Evolutionary conservation across 208 protist genomes (phyloP).

Genomic region (Zelonia costaricensis): DNA sequence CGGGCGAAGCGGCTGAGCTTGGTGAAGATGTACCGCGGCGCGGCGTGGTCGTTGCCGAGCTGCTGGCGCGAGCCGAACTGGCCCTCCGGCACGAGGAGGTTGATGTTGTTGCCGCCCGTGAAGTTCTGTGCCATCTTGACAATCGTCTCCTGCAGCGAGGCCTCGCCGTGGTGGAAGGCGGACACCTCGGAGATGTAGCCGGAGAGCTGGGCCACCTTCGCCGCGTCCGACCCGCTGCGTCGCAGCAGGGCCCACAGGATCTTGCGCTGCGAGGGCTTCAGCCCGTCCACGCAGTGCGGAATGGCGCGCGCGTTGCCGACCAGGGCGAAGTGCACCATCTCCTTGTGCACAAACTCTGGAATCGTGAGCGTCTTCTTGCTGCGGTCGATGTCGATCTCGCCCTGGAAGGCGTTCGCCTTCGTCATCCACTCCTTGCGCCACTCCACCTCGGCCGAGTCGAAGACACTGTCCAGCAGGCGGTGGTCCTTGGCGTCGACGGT

Average conservation of each 20-base stretch:
- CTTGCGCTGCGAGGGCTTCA: slow-evolving; percentile 99
- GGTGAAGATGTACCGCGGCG: slow-evolving; percentile 96
- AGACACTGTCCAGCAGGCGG: slow-evolving; percentile 97
- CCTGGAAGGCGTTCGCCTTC: slow-evolving; percentile 87
- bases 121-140: slow-evolving; percentile 99
- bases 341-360: slow-evolving; percentile 98
- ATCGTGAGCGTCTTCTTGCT: slow-evolving; percentile 86
- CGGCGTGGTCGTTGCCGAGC: slow-evolving; percentile 98
- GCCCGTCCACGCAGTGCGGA: slow-evolving; percentile 96
- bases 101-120: slow-evolving; percentile 99
- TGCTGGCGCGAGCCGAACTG: slow-evolving; percentile 99
- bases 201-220: slow-evolving; percentile 99
- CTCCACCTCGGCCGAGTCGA: slow-evolving; percentile 97
- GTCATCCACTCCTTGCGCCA: slow-evolving; percentile 99
- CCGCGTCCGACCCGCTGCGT: slow-evolving; percentile 91
- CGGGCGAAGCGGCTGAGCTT: slow-evolving; percentile 94
- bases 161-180: slow-evolving; percentile 99
- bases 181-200: slow-evolving; percentile 98
- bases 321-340: slow-evolving; percentile 99
- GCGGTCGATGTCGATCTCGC: slow-evolving; percentile 89
- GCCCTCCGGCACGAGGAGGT: slow-evolving; percentile 97
- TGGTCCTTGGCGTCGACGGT: slow-evolving; percentile 87
- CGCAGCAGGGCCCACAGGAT: slow-evolving; percentile 97
- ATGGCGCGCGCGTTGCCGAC: slow-evolving; percentile 89
- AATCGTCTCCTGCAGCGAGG: slow-evolving; percentile 97